Evolutionary conservation across 192 early-diverging fungal species (phyloP).

Genomic region (Coemansia sp.): DNA sequence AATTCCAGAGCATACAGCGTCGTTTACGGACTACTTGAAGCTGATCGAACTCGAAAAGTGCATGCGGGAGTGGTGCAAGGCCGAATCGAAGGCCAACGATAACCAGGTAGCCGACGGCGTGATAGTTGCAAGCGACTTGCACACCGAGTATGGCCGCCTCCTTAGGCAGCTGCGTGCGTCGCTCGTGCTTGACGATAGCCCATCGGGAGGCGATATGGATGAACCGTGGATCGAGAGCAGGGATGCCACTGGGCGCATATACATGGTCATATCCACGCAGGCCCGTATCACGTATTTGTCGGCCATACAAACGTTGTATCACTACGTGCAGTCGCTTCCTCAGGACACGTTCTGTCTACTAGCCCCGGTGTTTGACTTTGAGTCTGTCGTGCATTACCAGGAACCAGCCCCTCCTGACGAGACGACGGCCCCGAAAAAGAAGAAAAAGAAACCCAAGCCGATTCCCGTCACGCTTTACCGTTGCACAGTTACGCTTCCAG

Average conservation of each 20-base stretch:
- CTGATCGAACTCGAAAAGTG: slow-evolving; percentile 59
- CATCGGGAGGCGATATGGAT: slow-evolving; percentile 29
- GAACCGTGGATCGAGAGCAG: slow-evolving; percentile 48
- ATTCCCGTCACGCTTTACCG: slow-evolving; percentile 20
- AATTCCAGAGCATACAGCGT: slow-evolving; percentile 19
- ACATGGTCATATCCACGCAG: slow-evolving; percentile 64
- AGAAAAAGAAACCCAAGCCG: slow-evolving; percentile 18
- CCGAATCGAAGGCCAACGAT: slow-evolving; percentile 7
- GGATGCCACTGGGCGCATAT: slow-evolving; percentile 54
- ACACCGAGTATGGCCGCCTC: slow-evolving; percentile 27
- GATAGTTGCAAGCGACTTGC: slow-evolving; percentile 19
- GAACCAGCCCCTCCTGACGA: neutral
- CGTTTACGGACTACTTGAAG: slow-evolving; percentile 46
- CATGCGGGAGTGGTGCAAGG: slow-evolving; percentile 66
- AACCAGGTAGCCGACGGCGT: slow-evolving; percentile 11
- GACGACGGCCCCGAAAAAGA: slow-evolving; percentile 4
- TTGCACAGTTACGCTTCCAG: slow-evolving; percentile 63
- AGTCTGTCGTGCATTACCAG: slow-evolving; percentile 6
- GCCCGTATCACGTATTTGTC: slow-evolving; percentile 74
- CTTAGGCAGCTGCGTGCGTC: slow-evolving; percentile 14
- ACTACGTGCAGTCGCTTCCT: slow-evolving; percentile 74
- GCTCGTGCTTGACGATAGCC: slow-evolving; percentile 24
- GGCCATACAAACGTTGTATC: slow-evolving; percentile 64
- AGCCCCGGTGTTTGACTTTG: slow-evolving; percentile 59
- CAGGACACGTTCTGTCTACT: slow-evolving; percentile 62